Percentiles rank a stretch among this genome's conserved stretches.
Evolutionary conservation across 2,329 filamentous ascomycete genomes (phyloP).

Genomic region (Fusarium stilboides): DNA sequence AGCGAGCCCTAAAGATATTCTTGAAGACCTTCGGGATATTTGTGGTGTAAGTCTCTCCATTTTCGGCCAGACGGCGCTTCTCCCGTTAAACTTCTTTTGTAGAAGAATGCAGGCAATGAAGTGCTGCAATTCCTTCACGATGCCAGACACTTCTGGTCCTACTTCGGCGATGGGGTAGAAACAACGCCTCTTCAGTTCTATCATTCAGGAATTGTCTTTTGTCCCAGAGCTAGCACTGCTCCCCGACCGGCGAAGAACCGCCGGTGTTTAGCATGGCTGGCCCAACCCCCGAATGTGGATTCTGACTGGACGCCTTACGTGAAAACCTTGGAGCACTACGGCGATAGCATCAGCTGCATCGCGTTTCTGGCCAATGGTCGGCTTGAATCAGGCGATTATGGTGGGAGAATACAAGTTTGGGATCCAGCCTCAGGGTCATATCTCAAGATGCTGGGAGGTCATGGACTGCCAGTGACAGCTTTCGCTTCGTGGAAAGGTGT

Average conservation of each 20-base stretch:
- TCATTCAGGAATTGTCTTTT: background rate
- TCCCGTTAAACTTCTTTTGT: too few species aligned
- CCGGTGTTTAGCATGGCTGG: background rate
- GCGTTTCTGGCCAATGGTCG: background rate
- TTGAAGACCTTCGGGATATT: background rate
- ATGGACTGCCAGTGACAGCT: too few species aligned
- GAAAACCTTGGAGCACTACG: background rate
- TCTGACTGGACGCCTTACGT: background rate
- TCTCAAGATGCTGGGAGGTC: background rate
- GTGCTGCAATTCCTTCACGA: background rate
- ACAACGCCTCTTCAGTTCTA: background rate
- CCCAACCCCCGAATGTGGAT: background rate
- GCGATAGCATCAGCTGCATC: rapidly evolving
- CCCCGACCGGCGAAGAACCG: background rate
- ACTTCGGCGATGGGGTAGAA: background rate
- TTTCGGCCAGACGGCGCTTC: background rate
- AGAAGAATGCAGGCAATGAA: background rate
- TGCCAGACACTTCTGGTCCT: background rate
- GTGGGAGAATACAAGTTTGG: background rate
- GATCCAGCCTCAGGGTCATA: background rate
- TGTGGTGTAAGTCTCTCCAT: background rate
- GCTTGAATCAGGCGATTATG: rapidly evolving
- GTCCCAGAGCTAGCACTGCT: background rate
- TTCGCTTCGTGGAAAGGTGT: too few species aligned
- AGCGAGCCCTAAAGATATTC: rapidly evolving